Base-by-base conservation (phyloP, 2,329 filamentous ascomycete species). In the Microsporum audouinii region DNA sequence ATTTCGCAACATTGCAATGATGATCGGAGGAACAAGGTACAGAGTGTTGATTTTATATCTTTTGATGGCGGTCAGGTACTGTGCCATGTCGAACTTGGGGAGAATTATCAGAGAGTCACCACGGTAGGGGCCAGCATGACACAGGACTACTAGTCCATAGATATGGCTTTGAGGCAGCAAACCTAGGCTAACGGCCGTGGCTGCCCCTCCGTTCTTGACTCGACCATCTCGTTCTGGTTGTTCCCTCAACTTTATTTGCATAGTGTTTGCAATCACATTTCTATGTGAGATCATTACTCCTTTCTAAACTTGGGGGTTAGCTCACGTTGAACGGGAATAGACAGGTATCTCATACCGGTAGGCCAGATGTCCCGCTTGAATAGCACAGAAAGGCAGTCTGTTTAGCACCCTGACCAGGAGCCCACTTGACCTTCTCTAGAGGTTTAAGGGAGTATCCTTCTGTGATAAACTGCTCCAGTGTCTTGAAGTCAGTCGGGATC, bases 161-260 rank as follows among this genome's bases (percentile, higher is more conserved):
- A 94, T 94, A 68, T 95, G 89, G 65, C 87, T 91, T 69, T 90
- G 84, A 0, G 88, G 88, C 0, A 92, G 77, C n/a, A 92, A 77
- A 3, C 88, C 88, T 0, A 91, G 79, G 23, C 81, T 77, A 58
- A 85, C 82, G 0, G 74, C 79, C 65, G 80, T 49, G 82, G 85
- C 41, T 75, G 62, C 74, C 68, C 51, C 74, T 0, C 65, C 82
- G 66, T 63, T 68, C 66, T 62, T 45, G 8, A 58, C 64, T 33
- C 67, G 58, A 1, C 45, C 41, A 2, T 68, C 64, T 5, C 74
- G 70, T 47, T 66, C 68, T 0, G 71, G 67, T 36, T 74, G 70
- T 49, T 86, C 83, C 63, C 74, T 84, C 0, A 78, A 69, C 5
- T 68, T 69, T 60, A 85, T 78, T 70, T 91, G 88, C 55, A 90